phyloP scores from a whole-genome alignment of 495 filamentous ascomycete species.

The Aspergillus baeticus region DNA sequence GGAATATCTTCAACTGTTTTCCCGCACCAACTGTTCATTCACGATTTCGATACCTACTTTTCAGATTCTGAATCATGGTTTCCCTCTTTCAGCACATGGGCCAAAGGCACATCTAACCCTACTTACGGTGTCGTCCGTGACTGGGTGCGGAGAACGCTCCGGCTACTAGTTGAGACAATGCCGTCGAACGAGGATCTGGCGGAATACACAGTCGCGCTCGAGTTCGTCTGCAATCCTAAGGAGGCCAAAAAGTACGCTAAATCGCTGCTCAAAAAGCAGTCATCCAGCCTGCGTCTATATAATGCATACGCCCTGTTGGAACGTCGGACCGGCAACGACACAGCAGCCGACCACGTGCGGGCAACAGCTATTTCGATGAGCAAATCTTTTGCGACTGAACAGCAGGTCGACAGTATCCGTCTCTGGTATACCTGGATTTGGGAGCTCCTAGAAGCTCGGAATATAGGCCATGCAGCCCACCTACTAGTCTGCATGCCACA shows the following conservation, averaged over 20 bases:
- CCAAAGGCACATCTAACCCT: conserved; percentile 11
- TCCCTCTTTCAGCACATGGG: conserved; percentile 37
- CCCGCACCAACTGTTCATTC: conserved; percentile 33
- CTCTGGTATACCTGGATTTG: conserved; percentile 74
- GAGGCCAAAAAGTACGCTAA: conserved; percentile 72
- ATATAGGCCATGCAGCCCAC: conserved; percentile 46
- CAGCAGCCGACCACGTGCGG: conserved; percentile 63
- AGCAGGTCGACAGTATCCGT: conserved; percentile 45
- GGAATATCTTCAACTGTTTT: conserved; percentile 24
- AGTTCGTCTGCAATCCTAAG: conserved; percentile 53
- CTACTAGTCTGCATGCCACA: conserved; percentile 45
- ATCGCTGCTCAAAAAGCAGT: conserved; percentile 62
- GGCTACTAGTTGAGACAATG: conserved; percentile 47
- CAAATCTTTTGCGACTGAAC: conserved; percentile 33
- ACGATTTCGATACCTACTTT: conserved; percentile 41
- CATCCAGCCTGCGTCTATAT: conserved; percentile 67
- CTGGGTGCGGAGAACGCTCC: conserved; percentile 56
- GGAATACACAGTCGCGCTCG: conserved; percentile 71
- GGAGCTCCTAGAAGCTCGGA: conserved; percentile 55
- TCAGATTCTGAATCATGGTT: conserved; percentile 40
- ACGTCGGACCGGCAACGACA: conserved; percentile 51
- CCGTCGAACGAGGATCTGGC: conserved; percentile 53
- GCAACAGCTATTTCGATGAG: conserved; percentile 61
- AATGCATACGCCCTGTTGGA: conserved; percentile 77
- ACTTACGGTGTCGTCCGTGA: conserved; percentile 28